Conservation (phyloP, 352 stramenopile genomes). For the Phytophthora fragariaefolia region DNA sequence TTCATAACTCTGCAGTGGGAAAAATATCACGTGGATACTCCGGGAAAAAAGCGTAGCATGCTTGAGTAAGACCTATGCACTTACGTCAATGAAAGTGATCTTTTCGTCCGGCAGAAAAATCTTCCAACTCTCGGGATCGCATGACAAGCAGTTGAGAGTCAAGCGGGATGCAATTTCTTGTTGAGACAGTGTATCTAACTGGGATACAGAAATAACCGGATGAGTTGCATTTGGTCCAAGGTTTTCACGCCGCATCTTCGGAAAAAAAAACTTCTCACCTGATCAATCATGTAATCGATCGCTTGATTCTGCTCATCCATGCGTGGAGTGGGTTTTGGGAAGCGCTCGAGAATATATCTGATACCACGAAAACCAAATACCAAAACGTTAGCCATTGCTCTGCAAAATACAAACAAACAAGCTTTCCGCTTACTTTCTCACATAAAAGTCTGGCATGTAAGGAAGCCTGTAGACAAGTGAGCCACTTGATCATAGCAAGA, state of each 20-base stretch:
- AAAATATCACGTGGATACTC: background rate
- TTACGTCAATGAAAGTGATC: conserved; percentile 72
- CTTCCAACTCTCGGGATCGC: conserved; percentile 56
- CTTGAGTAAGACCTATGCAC: background rate
- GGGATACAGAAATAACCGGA: conserved; percentile 3
- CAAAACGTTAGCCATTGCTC: too few species aligned
- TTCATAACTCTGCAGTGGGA: conserved; percentile 51
- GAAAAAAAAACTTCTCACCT: conserved; percentile 37
- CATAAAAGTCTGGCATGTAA: conserved; percentile 75
- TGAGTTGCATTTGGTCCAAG: too few species aligned
- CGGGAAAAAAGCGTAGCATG: background rate
- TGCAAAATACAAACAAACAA: too few species aligned
- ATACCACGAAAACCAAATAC: conserved; percentile 1
- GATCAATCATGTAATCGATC: conserved; percentile 72
- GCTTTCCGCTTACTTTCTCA: conserved; percentile 56
- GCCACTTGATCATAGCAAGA: background rate
- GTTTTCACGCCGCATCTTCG: background rate
- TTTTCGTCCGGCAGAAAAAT: conserved; percentile 53
- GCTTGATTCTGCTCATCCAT: conserved; percentile 42
- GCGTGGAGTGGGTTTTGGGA: conserved; percentile 44
- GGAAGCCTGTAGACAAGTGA: conserved; percentile 60
- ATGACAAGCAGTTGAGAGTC: conserved; percentile 63
- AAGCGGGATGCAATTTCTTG: conserved; percentile 70
- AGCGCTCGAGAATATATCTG: conserved; percentile 64
- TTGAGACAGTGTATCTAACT: conserved; percentile 67